Percentiles rank a stretch among this genome's conserved stretches.
phyloP scores from a whole-genome alignment of 2,329 filamentous ascomycete species.

The Stachybotrys chartarum region DNA sequence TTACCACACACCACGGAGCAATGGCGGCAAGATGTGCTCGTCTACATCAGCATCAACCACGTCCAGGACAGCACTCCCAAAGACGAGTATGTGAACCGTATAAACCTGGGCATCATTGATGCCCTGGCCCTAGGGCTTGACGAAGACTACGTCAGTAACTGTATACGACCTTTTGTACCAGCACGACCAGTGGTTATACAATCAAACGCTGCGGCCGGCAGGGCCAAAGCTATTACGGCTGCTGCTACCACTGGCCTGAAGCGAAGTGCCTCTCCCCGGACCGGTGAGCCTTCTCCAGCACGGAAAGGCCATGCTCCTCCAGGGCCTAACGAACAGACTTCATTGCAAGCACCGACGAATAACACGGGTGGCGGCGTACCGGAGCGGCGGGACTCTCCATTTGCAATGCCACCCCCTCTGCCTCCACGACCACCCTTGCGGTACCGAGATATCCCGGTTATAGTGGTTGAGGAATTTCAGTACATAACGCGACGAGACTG shows the following conservation, averaged over 20 bases:
- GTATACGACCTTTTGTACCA: slow-evolving; percentile 28
- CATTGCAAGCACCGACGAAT: slow-evolving; percentile 7
- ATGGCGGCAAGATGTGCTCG: slow-evolving; percentile 25
- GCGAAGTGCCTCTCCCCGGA: slow-evolving; percentile 5
- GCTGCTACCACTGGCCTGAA: background rate
- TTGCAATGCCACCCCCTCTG: slow-evolving; percentile 10
- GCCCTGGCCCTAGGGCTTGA: slow-evolving; percentile 26
- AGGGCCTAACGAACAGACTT: slow-evolving; percentile 6
- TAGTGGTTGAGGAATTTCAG: slow-evolving; percentile 19
- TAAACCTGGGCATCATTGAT: slow-evolving; percentile 29
- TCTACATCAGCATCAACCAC: slow-evolving; percentile 29
- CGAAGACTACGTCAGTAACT: slow-evolving; percentile 27
- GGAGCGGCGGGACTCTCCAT: background rate
- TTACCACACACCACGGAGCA: slow-evolving; percentile 7
- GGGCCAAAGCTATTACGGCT: background rate
- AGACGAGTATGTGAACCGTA: slow-evolving; percentile 32
- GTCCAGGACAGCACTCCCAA: slow-evolving; percentile 25
- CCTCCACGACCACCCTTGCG: slow-evolving; percentile 17
- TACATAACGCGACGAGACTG: background rate
- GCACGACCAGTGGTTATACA: slow-evolving; percentile 3
- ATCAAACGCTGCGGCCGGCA: slow-evolving; percentile 4
- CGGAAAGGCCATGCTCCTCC: slow-evolving; percentile 10
- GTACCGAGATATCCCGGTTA: slow-evolving; percentile 18
- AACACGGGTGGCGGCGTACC: background rate
- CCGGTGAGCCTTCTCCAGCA: slow-evolving; percentile 15